These are phyloP conservation scores for Candolleomyces aberdarensis DNA, from an alignment of 768 basidiomycete genomes.

Conservation along the genomic window DNA sequence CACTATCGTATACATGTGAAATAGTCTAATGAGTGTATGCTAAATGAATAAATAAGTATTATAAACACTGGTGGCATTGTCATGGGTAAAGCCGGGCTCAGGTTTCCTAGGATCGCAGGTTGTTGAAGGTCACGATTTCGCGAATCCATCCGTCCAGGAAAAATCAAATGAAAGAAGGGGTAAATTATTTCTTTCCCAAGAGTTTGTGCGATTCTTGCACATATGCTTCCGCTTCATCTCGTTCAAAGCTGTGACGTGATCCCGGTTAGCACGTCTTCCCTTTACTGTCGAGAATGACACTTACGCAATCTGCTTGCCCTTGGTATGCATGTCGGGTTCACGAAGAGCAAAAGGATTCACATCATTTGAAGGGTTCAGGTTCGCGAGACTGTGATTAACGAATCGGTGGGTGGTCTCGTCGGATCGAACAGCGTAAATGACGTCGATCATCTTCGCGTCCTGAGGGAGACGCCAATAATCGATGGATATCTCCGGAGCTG, in stretches of 20 bases:
- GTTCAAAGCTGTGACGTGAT: constrained; percentile 52
- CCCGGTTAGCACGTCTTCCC: not conserved
- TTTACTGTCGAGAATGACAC: constrained; percentile 21
- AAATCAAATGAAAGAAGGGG: not conserved
- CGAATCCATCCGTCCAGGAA: not conserved
- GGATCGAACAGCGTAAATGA: constrained; percentile 87
- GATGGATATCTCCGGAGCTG: constrained; percentile 86
- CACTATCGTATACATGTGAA: no score
- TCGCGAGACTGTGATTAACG: constrained; percentile 94
- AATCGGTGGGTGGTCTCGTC: constrained; percentile 94
- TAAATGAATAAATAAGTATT: no score
- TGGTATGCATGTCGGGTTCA: constrained; percentile 83
- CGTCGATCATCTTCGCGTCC: constrained; percentile 79
- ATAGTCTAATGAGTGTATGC: no score
- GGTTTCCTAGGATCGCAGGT: not conserved
- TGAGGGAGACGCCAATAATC: constrained; percentile 88
- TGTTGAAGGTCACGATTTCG: not conserved
- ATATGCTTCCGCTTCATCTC: constrained; percentile 63
- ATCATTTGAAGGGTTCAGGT: constrained; percentile 71
- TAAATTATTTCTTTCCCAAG: constrained; percentile 29
- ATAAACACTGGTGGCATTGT: no score
- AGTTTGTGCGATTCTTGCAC: constrained; percentile 59
- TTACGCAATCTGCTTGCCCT: constrained; percentile 74
- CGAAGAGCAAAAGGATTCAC: constrained; percentile 88
- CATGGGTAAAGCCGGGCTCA: no score